These are phyloP conservation scores for Daedaleopsis sinensis DNA, from an alignment of 768 basidiomycete species.

Conservation along the genomic window DNA sequence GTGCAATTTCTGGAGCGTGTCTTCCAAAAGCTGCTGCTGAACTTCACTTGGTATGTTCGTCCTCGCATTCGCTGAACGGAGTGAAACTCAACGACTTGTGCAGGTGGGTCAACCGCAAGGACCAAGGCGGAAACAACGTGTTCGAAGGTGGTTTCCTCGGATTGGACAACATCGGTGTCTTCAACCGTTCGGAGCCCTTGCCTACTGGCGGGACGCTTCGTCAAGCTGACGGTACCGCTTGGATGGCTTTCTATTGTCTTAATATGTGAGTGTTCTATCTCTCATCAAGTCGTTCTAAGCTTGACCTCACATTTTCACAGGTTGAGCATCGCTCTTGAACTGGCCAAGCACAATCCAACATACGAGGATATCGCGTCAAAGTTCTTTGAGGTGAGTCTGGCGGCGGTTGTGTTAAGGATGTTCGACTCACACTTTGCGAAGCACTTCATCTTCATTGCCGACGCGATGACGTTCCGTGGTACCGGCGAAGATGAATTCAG, in stretches of 20 bases:
- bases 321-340: conserved; percentile 95
- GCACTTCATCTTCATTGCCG: conserved; percentile 98
- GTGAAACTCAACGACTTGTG: neutral
- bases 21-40: conserved; percentile 95
- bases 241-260: conserved; percentile 99
- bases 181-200: conserved; percentile 96
- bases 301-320: conserved; percentile 39
- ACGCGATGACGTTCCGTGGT: conserved; percentile 91
- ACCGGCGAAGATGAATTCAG: conserved; percentile 77
- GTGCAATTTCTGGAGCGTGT: conserved; percentile 93
- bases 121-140: conserved; percentile 91
- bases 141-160: conserved; percentile 99
- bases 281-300: conserved; percentile 1
- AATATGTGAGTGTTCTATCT: conserved; percentile 77
- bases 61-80: neutral
- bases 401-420: conserved; percentile 14
- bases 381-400: conserved; percentile 75
- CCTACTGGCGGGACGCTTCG: conserved; percentile 94
- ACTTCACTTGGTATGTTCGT: conserved; percentile 85
- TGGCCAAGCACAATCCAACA: conserved; percentile 96
- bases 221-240: conserved; percentile 98
- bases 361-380: conserved; percentile 99
- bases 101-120: conserved; percentile 99
- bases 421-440: conserved; percentile 30
- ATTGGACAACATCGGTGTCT: conserved; percentile 96